Conservation (phyloP, 305 asterid genomes). For the Lippia alba region DNA sequence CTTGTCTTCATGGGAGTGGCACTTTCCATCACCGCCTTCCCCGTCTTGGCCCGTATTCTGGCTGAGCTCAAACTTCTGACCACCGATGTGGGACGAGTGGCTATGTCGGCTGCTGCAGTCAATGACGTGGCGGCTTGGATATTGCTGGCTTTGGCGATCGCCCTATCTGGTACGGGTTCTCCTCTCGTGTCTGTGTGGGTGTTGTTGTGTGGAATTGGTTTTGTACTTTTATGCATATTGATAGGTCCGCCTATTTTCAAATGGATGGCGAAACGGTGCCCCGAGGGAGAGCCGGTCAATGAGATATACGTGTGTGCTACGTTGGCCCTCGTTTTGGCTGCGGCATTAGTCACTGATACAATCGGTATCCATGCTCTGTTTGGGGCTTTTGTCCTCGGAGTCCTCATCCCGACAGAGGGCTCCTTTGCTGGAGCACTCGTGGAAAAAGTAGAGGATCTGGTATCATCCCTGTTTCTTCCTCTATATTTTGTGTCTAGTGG, state of each 20-base stretch:
- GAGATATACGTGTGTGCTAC: constrained; percentile 31
- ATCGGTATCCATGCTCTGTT: constrained; percentile 31
- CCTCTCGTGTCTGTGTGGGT: constrained; percentile 17
- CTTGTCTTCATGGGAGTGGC: not conserved
- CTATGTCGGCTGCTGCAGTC: too few species aligned
- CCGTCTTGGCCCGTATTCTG: too few species aligned
- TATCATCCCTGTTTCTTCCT: too few species aligned
- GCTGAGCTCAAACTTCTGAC: too few species aligned
- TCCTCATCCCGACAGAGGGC: constrained; percentile 30
- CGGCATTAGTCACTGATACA: constrained; percentile 22
- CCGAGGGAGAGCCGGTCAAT: constrained; percentile 31
- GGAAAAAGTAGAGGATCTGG: constrained; percentile 20
- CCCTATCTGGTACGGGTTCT: too few species aligned
- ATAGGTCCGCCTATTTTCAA: constrained; percentile 19
- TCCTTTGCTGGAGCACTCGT: constrained; percentile 16
- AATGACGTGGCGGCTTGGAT: too few species aligned
- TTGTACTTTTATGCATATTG: not conserved
- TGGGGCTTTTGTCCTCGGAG: constrained; percentile 31
- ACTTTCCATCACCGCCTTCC: too few species aligned
- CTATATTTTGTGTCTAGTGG: too few species aligned
- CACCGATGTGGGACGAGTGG: too few species aligned
- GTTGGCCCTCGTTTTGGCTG: constrained; percentile 28
- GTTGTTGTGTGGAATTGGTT: constrained; percentile 29
- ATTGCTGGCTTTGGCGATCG: too few species aligned
- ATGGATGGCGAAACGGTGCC: constrained; percentile 24